Evolutionary conservation across 2,329 filamentous ascomycete species (phyloP).

Genomic region (Neocucurbitaria cava): DNA sequence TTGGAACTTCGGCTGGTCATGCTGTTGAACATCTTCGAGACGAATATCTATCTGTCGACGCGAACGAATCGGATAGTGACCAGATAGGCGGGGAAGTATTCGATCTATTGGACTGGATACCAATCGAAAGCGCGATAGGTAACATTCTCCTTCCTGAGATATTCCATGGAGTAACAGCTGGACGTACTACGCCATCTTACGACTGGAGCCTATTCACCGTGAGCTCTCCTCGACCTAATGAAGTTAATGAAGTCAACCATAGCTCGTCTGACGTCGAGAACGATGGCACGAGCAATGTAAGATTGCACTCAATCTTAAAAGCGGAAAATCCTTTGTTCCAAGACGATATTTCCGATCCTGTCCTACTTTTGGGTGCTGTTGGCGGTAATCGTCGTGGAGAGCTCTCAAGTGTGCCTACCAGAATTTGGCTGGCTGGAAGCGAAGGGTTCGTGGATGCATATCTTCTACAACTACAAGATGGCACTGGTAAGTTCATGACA

Average conservation of each 20-base stretch:
- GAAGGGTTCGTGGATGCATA: conserved; percentile 4
- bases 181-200: neutral
- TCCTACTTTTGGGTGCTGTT: conserved; percentile 1
- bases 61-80: neutral
- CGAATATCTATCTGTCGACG: neutral
- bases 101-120: neutral
- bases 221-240: neutral
- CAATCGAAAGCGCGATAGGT: neutral
- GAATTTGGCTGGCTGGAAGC: neutral
- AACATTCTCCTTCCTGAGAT: neutral
- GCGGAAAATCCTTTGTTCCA: neutral
- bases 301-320: neutral
- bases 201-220: conserved; percentile 1
- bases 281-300: neutral
- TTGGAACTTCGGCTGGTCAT: conserved; percentile 1
- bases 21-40: neutral
- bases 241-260: neutral
- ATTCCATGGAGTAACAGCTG: neutral
- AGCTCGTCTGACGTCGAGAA: too few relatives aligned
- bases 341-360: conserved; percentile 2
- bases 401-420: neutral
- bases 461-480: conserved; percentile 2
- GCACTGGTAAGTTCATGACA: neutral
- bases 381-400: neutral
- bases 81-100: neutral